phyloP scores from a whole-genome alignment of 805 yeast genomes.

The Metschnikowia lunata region DNA sequence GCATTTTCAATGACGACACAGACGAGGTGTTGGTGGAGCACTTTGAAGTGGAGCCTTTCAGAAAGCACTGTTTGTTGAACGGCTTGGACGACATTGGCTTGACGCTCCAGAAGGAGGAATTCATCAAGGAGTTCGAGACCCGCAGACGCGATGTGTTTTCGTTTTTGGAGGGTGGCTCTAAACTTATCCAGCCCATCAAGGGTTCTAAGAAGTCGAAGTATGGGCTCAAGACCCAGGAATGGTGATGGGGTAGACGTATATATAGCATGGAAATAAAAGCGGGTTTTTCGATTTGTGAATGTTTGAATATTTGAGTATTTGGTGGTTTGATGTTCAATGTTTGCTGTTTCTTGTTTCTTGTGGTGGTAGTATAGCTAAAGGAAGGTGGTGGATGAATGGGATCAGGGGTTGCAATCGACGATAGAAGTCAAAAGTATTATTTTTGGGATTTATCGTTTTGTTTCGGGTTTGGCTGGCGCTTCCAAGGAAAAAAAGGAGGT shows the following conservation, averaged over 20 bases:
- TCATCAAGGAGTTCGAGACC: conserved; percentile 68
- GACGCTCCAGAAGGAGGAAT: conserved; percentile 84
- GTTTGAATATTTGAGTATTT: no score
- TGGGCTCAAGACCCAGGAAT: conserved; percentile 70
- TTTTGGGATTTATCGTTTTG: no score
- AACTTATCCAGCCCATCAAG: conserved; percentile 56
- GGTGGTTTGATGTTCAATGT: no score
- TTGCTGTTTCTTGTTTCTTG: no score
- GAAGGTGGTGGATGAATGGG: no score
- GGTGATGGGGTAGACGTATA: conserved; percentile 46
- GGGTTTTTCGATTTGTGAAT: no score
- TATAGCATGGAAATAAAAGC: no score
- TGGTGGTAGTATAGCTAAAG: no score
- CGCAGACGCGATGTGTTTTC: conserved; percentile 76
- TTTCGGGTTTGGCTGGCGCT: no score
- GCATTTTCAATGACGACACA: conserved; percentile 63
- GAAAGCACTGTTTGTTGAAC: conserved; percentile 90
- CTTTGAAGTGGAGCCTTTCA: conserved; percentile 85
- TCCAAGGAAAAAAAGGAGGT: no score
- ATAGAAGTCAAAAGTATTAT: no score
- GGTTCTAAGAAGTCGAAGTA: conserved; percentile 66
- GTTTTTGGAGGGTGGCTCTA: conserved; percentile 88
- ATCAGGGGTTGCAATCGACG: no score
- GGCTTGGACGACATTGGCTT: conserved; percentile 97
- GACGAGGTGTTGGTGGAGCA: conserved; percentile 63